phyloP scores from a whole-genome alignment of 1,139 yeast species.

The Taphrina communis region DNA sequence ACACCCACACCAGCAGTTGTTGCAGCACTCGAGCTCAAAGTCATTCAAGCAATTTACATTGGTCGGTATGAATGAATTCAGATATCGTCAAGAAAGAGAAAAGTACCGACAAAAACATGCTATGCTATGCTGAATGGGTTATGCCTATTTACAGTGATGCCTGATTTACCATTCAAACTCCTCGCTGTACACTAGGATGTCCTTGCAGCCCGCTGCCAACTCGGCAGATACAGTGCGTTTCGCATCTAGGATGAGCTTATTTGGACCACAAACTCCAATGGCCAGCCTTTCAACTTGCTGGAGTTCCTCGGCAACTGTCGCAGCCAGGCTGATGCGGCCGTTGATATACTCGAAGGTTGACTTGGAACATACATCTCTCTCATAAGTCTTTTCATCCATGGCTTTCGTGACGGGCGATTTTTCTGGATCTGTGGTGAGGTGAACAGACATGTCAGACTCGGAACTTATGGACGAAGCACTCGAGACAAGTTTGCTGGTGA shows the following conservation, averaged over 20 bases:
- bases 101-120: not conserved
- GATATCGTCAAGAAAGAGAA: not conserved
- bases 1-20: not conserved
- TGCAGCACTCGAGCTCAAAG: not conserved
- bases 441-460: not conserved
- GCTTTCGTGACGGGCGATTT: slow-evolving; percentile 1
- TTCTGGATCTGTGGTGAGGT: not conserved
- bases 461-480: not conserved
- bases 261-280: slow-evolving; percentile 21
- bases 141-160: not conserved
- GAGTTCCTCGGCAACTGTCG: not conserved
- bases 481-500: slow-evolving; percentile 11
- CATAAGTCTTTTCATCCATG: not conserved
- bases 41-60: too few species aligned
- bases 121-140: not conserved
- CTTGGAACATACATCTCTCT: not conserved
- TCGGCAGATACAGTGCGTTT: slow-evolving; percentile 11
- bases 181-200: slow-evolving; percentile 18
- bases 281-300: slow-evolving; percentile 2
- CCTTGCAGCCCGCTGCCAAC: slow-evolving; percentile 1
- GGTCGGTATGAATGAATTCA: not conserved
- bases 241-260: slow-evolving; percentile 10
- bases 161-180: slow-evolving; percentile 19
- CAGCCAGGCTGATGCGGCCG: not conserved
- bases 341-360: not conserved